Base-by-base conservation (phyloP, 495 filamentous ascomycete genomes). In the Delitschia confertaspora region DNA sequence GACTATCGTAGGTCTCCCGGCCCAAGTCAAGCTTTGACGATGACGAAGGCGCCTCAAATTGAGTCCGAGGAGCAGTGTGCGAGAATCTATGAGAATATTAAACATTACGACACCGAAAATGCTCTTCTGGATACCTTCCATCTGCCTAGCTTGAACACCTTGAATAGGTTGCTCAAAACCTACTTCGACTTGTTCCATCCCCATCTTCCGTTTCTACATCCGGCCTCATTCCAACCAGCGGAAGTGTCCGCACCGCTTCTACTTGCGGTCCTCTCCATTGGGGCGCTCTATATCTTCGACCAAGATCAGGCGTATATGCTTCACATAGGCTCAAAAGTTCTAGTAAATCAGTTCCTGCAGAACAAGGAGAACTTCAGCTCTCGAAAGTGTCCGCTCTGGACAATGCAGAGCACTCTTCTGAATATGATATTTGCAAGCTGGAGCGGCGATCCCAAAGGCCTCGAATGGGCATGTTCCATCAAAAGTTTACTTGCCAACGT, bases 361-460 rank as follows among this genome's bases (percentile, higher is more conserved):
- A 89, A 93, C 67, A 93, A 94, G 67, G 88, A 95, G 60, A 95
- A 93, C 65, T 95, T 95, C 65, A 93, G 87, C 71, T 96, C 91
- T n/a, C 76, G 88, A 40, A 96, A 95, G 62, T 98, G 91, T 58
- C 91, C 91, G 5, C 67, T 98, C 21, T 96, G 89, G 88, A 85
- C 87, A 26, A 96, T 96, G 83, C 91, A 96, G 60, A 84, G 84
- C 61, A 87, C 86, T 10, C 69, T 98, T 37, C 70, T 98, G 33
- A 98, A 98, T 70, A 96, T 95, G 91, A 83, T 93, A 53, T 96
- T 98, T 63, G 91, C 93, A 26, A 95, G 89, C 71, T 98, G 91
- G 91, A 96, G 93, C 60, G 91, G 91, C 49, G 91, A 96, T 60
- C 76, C 91, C 10, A 96, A 96, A 66, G 93, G 93, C 17, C 73